Evolutionary conservation across 768 basidiomycete species (phyloP), one percentile per base, ranked within the genome.

Genomic region (Boletus sensibilis): DNA sequence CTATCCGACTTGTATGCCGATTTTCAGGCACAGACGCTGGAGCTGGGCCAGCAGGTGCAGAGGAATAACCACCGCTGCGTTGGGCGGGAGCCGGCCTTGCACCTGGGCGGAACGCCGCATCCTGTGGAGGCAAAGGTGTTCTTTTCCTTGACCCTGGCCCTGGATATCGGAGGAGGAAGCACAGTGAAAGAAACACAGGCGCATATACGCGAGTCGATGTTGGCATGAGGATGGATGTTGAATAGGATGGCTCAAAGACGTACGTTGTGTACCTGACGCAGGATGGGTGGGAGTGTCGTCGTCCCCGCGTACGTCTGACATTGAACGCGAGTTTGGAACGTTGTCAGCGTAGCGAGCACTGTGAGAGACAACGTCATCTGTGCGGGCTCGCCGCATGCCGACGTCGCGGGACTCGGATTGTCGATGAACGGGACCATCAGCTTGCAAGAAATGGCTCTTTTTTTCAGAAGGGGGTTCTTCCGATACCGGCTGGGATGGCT

Each of bases 101-200:
- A 33, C 56, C 59, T 23, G 68, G 70, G 18, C 64, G 64, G 57
- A 68, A 77, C 0, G 56, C 59, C 8, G 67, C 66, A 16, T 67
- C 66, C 61, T 78, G 75, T 0, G 75, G 60, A 43, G 73, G 76
- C 10, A 78, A 61, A 13, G 77, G 76, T 1, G 62, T 50, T 48
- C 77, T 69, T 51, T 67, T 77, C 50, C 70, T 74, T 50, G 66
- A 61, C 61, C 58, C 72, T 62, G 63, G 41, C 47, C 66, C 68
- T 70, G 61, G 48, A 70, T 55, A 58, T 52, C 53, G 46, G 56
- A 64, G 56, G 46, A 45, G 51, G 35, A 52, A 55, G 59, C 20
- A 51, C 53, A 59, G 68, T 56, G 63, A 55, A 56, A 44, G 44
- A 65, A 63, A 57, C 4, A 50, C 59, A 34, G 58, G 49, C 38